Conservation (phyloP, 352 stramenopile species). For the Pythium phragmitis region DNA sequence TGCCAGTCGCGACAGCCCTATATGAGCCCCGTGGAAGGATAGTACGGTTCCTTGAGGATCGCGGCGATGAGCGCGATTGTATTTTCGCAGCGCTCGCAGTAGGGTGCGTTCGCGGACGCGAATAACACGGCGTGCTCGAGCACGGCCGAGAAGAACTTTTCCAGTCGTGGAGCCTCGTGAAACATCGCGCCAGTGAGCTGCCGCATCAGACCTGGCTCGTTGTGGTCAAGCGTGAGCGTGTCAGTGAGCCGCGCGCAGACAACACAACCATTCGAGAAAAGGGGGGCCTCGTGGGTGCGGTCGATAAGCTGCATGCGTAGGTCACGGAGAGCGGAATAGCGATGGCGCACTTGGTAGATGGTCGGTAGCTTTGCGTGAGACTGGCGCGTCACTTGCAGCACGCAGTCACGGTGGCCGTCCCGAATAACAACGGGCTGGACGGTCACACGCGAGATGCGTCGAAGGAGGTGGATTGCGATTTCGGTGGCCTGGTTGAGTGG, state of each 20-base stretch:
- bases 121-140: too few relatives aligned
- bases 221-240: background rate
- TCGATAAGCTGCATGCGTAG: too few relatives aligned
- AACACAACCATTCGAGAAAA: background rate
- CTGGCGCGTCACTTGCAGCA: too few relatives aligned
- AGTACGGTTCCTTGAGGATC: too few relatives aligned
- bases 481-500: background rate
- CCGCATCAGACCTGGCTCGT: background rate
- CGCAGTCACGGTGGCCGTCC: background rate
- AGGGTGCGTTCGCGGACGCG: too few relatives aligned
- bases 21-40: too few relatives aligned
- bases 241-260: constrained; percentile 1
- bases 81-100: too few relatives aligned
- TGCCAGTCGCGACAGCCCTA: too few relatives aligned
- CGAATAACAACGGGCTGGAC: background rate
- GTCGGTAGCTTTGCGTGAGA: too few relatives aligned
- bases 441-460: background rate
- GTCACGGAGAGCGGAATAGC: background rate
- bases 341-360: background rate
- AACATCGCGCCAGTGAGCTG: background rate
- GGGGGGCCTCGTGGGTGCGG: background rate
- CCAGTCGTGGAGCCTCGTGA: constrained; percentile 8
- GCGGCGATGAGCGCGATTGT: too few relatives aligned
- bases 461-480: constrained; percentile 4
- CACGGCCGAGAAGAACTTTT: too few relatives aligned